These are phyloP conservation scores for Pyracantha coccinea DNA, from an alignment of 331 rosid species.

Conservation along the genomic window DNA sequence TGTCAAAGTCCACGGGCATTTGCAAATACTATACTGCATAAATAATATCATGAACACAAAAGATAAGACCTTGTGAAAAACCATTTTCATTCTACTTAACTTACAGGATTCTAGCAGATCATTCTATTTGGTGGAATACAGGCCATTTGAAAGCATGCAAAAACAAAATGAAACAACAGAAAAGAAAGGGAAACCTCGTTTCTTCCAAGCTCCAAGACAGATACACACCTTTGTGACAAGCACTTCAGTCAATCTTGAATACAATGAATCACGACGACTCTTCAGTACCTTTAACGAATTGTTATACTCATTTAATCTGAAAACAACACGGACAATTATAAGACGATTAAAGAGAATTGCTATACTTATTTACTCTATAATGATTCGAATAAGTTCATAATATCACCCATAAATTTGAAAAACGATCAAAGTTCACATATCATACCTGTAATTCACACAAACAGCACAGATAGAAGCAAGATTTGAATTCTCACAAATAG, in stretches of 20 bases:
- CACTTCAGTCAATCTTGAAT: slow-evolving; percentile 57
- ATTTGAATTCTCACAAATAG: slow-evolving; percentile 73
- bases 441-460: slow-evolving; percentile 82
- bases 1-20: neutral
- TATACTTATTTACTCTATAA: slow-evolving; percentile 55
- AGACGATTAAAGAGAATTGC: slow-evolving; percentile 17
- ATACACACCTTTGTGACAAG: slow-evolving; percentile 78
- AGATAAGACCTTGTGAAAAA: neutral
- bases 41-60: neutral
- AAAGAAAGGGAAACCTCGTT: neutral
- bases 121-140: neutral
- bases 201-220: neutral
- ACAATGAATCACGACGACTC: slow-evolving; percentile 66
- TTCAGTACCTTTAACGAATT: slow-evolving; percentile 45
- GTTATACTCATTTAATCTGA: slow-evolving; percentile 61
- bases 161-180: neutral
- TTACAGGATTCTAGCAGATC: neutral
- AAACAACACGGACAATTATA: neutral
- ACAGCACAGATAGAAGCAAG: slow-evolving; percentile 60
- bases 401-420: neutral
- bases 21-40: neutral
- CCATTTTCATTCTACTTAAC: neutral
- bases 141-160: neutral
- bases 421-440: neutral
- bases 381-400: neutral